Evolutionary conservation across 345 rosid species (phyloP), one percentile per base, ranked within the genome.

Genomic region (Citrus mangshanensis): DNA sequence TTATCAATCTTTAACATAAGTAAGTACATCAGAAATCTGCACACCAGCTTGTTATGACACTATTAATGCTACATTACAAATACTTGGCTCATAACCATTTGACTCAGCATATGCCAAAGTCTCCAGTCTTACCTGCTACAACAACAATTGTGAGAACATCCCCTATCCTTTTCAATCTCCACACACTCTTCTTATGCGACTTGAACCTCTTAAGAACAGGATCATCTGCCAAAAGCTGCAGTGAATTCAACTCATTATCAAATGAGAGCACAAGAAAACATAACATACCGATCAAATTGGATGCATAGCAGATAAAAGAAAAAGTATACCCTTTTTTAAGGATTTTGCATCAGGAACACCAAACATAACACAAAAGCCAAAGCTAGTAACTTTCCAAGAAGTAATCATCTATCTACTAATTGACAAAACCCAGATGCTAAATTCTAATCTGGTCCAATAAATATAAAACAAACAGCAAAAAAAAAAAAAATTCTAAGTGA

Each of bases 201-300:
- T 94, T 93, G 90, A 89, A 97, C 73, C 89, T 85, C 55, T 86
- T 87, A 70, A 97, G 87, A 64, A 88, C 85, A 3, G 92, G 92
- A 80, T 97, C 93, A 28, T 87, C 88, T 5, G 94, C 98, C 87
- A 97, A 85, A 34, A 97, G 97, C 99, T 97, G 86, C 85, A 81
- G 62, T 30, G 49, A 5, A 61, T 72, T 56, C 62, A 69, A 77
- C 55, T 34, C 14, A 49, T 59, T 12, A 69, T 49, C 71, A 69
- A 49, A n/a, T 62, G 55, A 35, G 30, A 72, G 27, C 7, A 25
- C 6, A 24, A 55, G 24, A 9, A 66, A 54, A 65, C 49, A 61
- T 68, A 4, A 40, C n/a, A 49, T 24, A 7, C 32, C 30, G 32
- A 25, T 68, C 62, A 65, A 64, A 22, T 42, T n/a, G 24, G 22